Evolutionary conservation across 2,329 filamentous ascomycete species (phyloP).

Genomic region (Cladosporium sp.): DNA sequence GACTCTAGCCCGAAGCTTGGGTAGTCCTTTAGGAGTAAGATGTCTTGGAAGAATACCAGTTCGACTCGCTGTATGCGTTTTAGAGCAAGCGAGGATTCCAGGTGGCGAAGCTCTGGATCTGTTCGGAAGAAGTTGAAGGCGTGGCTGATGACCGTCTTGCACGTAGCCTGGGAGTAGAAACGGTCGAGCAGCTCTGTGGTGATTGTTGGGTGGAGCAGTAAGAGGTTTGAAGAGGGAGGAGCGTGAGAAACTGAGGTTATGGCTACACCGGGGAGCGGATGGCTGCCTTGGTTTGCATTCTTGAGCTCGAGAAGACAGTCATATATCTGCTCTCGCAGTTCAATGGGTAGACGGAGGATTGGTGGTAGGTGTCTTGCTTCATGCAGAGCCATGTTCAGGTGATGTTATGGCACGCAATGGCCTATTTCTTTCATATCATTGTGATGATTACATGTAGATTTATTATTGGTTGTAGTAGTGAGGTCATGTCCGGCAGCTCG

Average conservation of each 20-base stretch:
- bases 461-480: background rate
- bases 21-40: slow-evolving; percentile 34
- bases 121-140: slow-evolving; percentile 41
- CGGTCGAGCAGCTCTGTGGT: slow-evolving; percentile 34
- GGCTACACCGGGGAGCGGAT: slow-evolving; percentile 24
- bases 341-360: slow-evolving; percentile 39
- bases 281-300: slow-evolving; percentile 2
- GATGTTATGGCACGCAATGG: background rate
- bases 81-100: slow-evolving; percentile 28
- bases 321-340: slow-evolving; percentile 44
- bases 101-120: slow-evolving; percentile 34
- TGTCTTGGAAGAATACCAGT: slow-evolving; percentile 37
- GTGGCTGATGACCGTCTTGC: slow-evolving; percentile 38
- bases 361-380: background rate
- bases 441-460: no score
- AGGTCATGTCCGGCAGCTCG: background rate
- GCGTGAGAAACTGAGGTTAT: slow-evolving; percentile 37
- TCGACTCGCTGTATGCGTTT: slow-evolving; percentile 33
- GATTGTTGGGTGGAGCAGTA: slow-evolving; percentile 32
- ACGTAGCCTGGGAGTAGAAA: slow-evolving; percentile 35
- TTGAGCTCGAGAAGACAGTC: slow-evolving; percentile 32
- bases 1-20: slow-evolving; percentile 33
- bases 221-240: slow-evolving; percentile 28
- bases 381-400: background rate
- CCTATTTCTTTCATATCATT: background rate